Evolutionary conservation across 176 grass and related monocot species (phyloP), one percentile per base, ranked within the genome.

Genomic region (Poa annua): DNA sequence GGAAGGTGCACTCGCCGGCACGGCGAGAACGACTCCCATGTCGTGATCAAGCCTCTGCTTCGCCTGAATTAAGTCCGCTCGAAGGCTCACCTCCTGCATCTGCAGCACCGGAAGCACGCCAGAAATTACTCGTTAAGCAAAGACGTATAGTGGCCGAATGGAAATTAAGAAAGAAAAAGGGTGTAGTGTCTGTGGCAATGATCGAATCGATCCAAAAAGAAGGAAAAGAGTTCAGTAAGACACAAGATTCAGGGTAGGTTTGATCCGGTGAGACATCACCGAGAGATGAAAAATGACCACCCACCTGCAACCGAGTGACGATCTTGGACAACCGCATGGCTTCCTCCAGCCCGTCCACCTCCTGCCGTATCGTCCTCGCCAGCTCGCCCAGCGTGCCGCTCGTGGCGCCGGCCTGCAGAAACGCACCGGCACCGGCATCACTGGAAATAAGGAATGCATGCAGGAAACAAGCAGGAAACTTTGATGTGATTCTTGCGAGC

Each of bases 1-100:
- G 19, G 83, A 49, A 35, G 66, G 33, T 73, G 71, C 76, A 59
- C 21, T 5, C 20, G 64, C 33, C 2, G 45, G 19, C 29, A 26
- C 63, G 11, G 20, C 62, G 20, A 19, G 21, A 10, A 10, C 44
- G 44, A 12, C 44, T 53, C 66, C 45, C 65, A 53, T 29, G 24
- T 79, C 69, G 6, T 49, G 69, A 73, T 73, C 69, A 41, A 76
- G 14, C 78, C 64, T 88, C 21, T 89, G 80, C 69, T 73, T 86
- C 10, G 85, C 91, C 86, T 98, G 96, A 74, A 95, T 76, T 34
- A 98, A 49, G 52, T 90, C 86, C 19, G 92, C 61, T 68, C 92
- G 84, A 54, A 98, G 84, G 87, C 95, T 98, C 88, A 70, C 39
- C 81, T 98, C 92, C 52, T 85, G 83, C 80, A 88, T 91, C 96